phyloP scores from a whole-genome alignment of 2,329 filamentous ascomycete genomes.

The Hymenoscyphus infarciens region DNA sequence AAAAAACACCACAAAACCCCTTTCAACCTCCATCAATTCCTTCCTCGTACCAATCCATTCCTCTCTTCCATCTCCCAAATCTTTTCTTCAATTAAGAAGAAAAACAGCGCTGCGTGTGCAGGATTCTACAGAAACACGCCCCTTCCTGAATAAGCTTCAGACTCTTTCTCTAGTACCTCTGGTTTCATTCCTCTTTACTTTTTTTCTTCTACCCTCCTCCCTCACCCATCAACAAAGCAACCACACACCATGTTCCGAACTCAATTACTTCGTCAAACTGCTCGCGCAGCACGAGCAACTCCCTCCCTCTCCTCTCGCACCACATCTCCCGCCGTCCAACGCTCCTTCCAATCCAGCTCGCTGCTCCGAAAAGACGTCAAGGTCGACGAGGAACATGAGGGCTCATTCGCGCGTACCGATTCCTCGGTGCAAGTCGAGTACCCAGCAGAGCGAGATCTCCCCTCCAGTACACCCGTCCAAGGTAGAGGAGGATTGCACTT shows the following conservation, averaged over 20 bases:
- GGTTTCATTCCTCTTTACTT: constrained; percentile 4
- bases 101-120: neutral
- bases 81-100: neutral
- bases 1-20: neutral
- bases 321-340: constrained; percentile 13
- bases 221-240: neutral
- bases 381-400: constrained; percentile 27
- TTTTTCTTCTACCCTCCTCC: neutral
- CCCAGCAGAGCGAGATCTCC: constrained; percentile 69
- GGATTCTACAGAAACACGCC: neutral
- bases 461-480: constrained; percentile 65
- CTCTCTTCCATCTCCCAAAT: neutral
- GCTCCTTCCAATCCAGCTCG: constrained; percentile 25
- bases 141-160: neutral
- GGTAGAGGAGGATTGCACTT: constrained; percentile 77
- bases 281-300: constrained; percentile 25
- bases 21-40: neutral
- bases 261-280: constrained; percentile 30
- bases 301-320: constrained; percentile 21
- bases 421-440: constrained; percentile 75
- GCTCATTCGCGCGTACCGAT: constrained; percentile 70
- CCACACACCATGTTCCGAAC: constrained; percentile 29
- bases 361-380: constrained; percentile 26
- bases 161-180: neutral
- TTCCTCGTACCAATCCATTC: neutral